phyloP scores from a whole-genome alignment of 2,329 filamentous ascomycete genomes.

The Endocalyx cinctus region DNA sequence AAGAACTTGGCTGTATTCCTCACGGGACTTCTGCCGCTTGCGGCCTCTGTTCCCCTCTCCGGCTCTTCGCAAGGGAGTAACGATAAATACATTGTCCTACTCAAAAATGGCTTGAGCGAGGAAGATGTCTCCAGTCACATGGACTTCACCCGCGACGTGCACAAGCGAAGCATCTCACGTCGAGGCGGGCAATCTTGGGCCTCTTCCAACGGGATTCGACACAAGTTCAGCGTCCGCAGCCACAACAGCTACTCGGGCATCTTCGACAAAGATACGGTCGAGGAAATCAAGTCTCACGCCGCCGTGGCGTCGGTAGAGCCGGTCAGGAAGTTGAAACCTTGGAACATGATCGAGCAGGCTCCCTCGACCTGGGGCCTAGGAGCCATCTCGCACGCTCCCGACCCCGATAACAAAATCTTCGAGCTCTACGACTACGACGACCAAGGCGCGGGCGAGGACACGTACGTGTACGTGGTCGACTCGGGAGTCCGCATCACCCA shows the following conservation, averaged over 20 bases:
- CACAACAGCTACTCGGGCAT: conserved; percentile 2
- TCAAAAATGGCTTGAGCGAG: neutral
- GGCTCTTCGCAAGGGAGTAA: neutral
- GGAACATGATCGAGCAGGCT: neutral
- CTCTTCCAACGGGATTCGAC: neutral
- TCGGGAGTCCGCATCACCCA: neutral
- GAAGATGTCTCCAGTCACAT: conserved; percentile 1
- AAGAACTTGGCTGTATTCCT: neutral
- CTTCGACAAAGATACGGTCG: conserved; percentile 1
- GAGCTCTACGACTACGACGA: neutral
- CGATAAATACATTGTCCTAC: conserved; percentile 2
- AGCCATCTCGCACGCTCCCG: neutral
- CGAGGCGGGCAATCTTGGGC: neutral
- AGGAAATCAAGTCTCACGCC: conserved; percentile 1
- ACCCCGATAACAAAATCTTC: neutral
- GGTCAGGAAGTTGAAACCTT: neutral
- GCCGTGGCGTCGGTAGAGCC: conserved; percentile 2
- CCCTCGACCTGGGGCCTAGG: conserved; percentile 1
- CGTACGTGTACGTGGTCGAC: conserved; percentile 1
- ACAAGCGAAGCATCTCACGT: conserved; percentile 1
- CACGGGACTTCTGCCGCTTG: neutral
- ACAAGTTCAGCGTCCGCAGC: neutral
- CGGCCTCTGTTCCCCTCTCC: neutral
- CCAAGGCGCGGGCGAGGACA: neutral
- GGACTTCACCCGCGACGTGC: conserved; percentile 2